Evolutionary conservation across 1,139 yeast genomes (phyloP).

Genomic region (Kodamaea derodonti): DNA sequence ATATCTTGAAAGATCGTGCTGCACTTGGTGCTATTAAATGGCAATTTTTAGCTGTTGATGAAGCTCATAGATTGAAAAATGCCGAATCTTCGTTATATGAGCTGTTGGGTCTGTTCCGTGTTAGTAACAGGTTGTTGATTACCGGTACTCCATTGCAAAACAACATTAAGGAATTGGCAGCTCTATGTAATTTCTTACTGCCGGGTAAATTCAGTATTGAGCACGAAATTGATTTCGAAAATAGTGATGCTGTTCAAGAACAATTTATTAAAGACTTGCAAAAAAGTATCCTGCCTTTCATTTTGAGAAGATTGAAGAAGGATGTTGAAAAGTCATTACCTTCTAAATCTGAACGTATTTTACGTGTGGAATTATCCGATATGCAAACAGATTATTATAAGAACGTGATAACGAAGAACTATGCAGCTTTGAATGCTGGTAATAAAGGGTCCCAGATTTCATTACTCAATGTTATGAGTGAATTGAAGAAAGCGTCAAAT

Average conservation of each 20-base stretch:
- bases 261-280: slow-evolving; percentile 83
- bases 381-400: slow-evolving; percentile 93
- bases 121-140: slow-evolving; percentile 78
- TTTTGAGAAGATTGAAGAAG: slow-evolving; percentile 86
- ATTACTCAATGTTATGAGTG: slow-evolving; percentile 87
- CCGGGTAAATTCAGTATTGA: slow-evolving; percentile 90
- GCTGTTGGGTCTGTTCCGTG: slow-evolving; percentile 77
- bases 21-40: slow-evolving; percentile 83
- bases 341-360: slow-evolving; percentile 88
- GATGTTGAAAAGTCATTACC: slow-evolving; percentile 97
- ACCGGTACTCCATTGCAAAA: slow-evolving; percentile 99
- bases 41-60: slow-evolving; percentile 98
- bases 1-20: slow-evolving; percentile 79
- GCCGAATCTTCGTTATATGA: slow-evolving; percentile 92
- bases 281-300: slow-evolving; percentile 80
- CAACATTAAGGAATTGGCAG: slow-evolving; percentile 91
- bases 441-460: slow-evolving; percentile 74
- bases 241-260: slow-evolving; percentile 84
- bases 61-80: slow-evolving; percentile 94
- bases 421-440: slow-evolving; percentile 86
- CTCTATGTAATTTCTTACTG: slow-evolving; percentile 90
- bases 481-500: slow-evolving; percentile 91
- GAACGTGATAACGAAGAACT: slow-evolving; percentile 87
- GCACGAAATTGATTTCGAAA: slow-evolving; percentile 88
- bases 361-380: slow-evolving; percentile 93